phyloP scores from a whole-genome alignment of 495 filamentous ascomycete genomes.

The Tuber brumale region DNA sequence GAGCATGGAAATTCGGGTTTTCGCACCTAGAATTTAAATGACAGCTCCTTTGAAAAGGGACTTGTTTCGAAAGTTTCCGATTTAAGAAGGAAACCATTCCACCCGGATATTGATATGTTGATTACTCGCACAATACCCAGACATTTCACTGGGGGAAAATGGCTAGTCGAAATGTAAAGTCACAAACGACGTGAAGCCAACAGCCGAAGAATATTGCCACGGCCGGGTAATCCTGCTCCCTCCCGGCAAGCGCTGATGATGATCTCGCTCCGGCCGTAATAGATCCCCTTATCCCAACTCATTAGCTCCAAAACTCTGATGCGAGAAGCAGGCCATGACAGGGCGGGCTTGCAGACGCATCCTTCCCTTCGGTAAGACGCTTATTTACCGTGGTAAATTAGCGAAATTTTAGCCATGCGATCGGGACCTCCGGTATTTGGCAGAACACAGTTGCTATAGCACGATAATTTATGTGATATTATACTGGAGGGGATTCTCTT shows the following conservation, averaged over 20 bases:
- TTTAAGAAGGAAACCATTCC: background rate
- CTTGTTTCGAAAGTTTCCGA: background rate
- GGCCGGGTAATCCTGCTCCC: too few relatives aligned
- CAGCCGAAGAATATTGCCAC: too few relatives aligned
- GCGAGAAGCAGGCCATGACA: background rate
- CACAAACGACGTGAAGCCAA: too few relatives aligned
- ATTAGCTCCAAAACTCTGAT: background rate
- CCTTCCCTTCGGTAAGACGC: background rate
- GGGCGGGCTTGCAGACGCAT: background rate
- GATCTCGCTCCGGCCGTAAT: too few relatives aligned
- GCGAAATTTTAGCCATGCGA: background rate
- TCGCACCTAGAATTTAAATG: too few relatives aligned
- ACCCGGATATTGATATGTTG: too few relatives aligned
- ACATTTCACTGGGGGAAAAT: too few relatives aligned
- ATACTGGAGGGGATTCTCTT: too few relatives aligned
- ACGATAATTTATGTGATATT: background rate
- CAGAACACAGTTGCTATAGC: background rate
- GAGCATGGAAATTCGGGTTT: background rate
- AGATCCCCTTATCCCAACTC: too few relatives aligned
- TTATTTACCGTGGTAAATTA: background rate
- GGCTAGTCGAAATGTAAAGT: too few relatives aligned
- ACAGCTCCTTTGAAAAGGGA: background rate
- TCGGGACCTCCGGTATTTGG: background rate
- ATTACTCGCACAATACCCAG: background rate
- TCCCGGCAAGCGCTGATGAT: too few relatives aligned